A percentile compares a stretch with the other conserved stretches of the same genome.
These are phyloP conservation scores for Periconia sp. DNA, from an alignment of 2,329 filamentous ascomycete species.

Conservation along the genomic window DNA sequence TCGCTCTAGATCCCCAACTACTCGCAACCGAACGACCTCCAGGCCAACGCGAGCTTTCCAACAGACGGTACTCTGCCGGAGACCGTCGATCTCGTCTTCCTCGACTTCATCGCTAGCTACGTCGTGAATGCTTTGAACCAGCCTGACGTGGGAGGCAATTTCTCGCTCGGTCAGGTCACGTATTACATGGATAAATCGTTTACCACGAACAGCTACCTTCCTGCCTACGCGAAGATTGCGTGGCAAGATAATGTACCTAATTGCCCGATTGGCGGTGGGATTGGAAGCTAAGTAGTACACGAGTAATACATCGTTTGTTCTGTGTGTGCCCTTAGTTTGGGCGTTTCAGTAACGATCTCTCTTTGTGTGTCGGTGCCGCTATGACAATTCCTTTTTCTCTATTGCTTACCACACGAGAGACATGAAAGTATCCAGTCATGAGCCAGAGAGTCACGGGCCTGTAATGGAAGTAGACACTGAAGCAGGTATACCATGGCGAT, in stretches of 20 bases:
- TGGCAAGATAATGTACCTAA: constrained; percentile 46
- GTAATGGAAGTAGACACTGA: no score
- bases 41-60: constrained; percentile 54
- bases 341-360: no score
- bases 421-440: no score
- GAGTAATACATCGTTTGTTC: background rate
- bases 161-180: constrained; percentile 29
- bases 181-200: constrained; percentile 45
- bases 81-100: constrained; percentile 56
- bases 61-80: constrained; percentile 45
- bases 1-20: constrained; percentile 56
- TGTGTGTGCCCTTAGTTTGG: no score
- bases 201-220: constrained; percentile 47
- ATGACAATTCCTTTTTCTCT: no score
- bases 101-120: constrained; percentile 51
- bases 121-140: constrained; percentile 39
- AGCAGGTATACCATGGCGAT: no score
- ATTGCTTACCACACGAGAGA: no score
- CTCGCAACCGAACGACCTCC: constrained; percentile 53
- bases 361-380: no score
- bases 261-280: constrained; percentile 42
- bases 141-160: constrained; percentile 36
- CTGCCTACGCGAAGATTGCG: constrained; percentile 43
- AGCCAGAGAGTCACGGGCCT: no score
- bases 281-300: constrained; percentile 19